Evolutionary conservation across 1,284 basidiomycete genomes (phyloP), one percentile per base, ranked within the genome.

Genomic region (Farysia itapuensis): DNA sequence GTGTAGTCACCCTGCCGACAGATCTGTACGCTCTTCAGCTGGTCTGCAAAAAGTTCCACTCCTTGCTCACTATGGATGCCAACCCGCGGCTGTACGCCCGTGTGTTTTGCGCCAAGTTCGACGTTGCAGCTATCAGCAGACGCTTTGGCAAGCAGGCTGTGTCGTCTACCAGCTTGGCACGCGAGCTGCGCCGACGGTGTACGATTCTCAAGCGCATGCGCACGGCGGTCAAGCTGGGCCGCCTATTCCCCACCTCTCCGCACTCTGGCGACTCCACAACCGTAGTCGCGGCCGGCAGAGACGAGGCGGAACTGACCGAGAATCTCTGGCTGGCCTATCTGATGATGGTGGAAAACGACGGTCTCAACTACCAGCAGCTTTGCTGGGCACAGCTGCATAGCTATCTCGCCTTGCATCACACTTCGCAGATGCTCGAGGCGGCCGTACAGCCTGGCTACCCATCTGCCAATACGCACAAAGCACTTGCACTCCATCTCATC

Each of bases 401-500:
- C 32, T 70, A 68, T 22, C 35, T 70, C n/a, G 43, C 47, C 13
- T 22, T 72, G 9, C 58, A 65, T 33, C 64, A 78, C 53, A 64
- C 77, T 32, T 50, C 72, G 16, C 73, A 76, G 32, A 67, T 78
- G 59, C 64, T 80, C 22, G 60, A 78, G 9, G 58, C 71, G 9
- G 67, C 75, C 4, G 66, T 78, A 0, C 52, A 67, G 28, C 71
- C 77, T 11, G 77, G 74, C 1, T 79, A 79, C 40, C 79, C 80
- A 5, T 69, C 73, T 12, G 77, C 79, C 33, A 73, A 70, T 8
- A 58, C 70, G 8, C 72, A 70, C 11, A 71, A 79, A 40, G 68
- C 79, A 8, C 64, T 81, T n/a, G 74, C 77, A 18, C 72, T 80
- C 59, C 81, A 80, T 77, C 72, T 81, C 21, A 63, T 70, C 7